phyloP scores from a whole-genome alignment of 306 rosid species.

The Oxytropis ochrocephala region DNA sequence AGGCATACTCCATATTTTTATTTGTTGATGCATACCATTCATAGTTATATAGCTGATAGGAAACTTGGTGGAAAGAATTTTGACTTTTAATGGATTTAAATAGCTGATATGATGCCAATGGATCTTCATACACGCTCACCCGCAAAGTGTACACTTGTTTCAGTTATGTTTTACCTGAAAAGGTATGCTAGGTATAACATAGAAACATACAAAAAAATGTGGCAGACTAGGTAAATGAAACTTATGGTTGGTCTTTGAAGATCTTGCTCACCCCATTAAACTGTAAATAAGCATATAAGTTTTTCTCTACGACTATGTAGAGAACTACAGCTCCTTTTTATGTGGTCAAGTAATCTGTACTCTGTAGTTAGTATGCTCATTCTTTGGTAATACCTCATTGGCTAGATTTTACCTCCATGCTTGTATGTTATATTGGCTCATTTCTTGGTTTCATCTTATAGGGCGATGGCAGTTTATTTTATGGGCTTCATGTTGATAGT shows the following conservation, averaged over 20 bases:
- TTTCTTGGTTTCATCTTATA: constrained; percentile 24
- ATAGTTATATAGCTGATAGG: neutral
- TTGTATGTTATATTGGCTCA: neutral
- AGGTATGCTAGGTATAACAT: neutral
- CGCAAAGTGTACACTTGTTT: constrained; percentile 1
- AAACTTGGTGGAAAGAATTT: constrained; percentile 5
- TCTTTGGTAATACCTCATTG: constrained; percentile 7
- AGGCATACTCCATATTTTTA: neutral
- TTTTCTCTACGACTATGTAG: neutral
- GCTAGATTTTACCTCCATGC: neutral
- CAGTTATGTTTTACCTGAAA: constrained; percentile 13
- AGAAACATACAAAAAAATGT: neutral
- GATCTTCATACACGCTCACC: neutral
- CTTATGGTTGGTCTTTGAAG: neutral
- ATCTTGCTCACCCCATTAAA: neutral
- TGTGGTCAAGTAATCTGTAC: constrained; percentile 8
- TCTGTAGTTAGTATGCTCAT: constrained; percentile 5
- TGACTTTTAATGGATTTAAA: constrained; percentile 1
- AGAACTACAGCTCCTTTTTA: neutral
- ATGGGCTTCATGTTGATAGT: constrained; percentile 87
- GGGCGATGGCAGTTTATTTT: constrained; percentile 88
- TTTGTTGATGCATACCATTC: constrained; percentile 1
- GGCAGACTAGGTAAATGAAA: neutral
- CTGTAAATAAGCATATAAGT: neutral
- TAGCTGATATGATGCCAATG: constrained; percentile 7